Evolutionary conservation across 108 stramenopile species (phyloP).

Genomic region (Schizochytrium sp.): DNA sequence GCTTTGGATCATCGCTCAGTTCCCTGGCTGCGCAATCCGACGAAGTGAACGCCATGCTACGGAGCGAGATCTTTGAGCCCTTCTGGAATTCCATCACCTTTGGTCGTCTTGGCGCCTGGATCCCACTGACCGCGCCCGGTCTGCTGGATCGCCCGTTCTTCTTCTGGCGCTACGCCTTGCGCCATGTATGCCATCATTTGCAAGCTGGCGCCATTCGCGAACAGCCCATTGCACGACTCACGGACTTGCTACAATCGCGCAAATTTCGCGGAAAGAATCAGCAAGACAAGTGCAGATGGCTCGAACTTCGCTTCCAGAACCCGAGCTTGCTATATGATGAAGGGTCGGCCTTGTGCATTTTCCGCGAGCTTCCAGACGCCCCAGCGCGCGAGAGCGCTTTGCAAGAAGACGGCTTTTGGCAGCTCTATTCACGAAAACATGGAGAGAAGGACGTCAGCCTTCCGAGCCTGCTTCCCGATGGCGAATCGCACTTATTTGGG

Average conservation of each 20-base stretch:
- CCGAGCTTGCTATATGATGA: not conserved
- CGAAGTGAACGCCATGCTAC: conserved; percentile 27
- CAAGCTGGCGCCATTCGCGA: not conserved
- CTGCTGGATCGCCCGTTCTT: not conserved
- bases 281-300: not conserved
- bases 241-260: not conserved
- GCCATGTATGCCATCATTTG: not conserved
- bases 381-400: not conserved
- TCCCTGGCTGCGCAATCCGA: conserved; percentile 36
- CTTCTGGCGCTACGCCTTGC: not conserved
- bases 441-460: not conserved
- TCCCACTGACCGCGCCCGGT: not conserved
- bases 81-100: conserved; percentile 28
- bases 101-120: not conserved
- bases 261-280: not conserved
- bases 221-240: not conserved
- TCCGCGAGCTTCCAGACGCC: not conserved
- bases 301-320: not conserved
- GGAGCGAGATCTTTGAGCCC: conserved; percentile 29
- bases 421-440: not conserved
- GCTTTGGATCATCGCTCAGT: conserved; percentile 33
- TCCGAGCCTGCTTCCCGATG: not conserved
- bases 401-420: not conserved
- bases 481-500: not conserved
- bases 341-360: not conserved